These are phyloP conservation scores for Cutaneotrichosporon cutaneum DNA, from an alignment of 1,284 basidiomycete genomes.

Conservation along the genomic window DNA sequence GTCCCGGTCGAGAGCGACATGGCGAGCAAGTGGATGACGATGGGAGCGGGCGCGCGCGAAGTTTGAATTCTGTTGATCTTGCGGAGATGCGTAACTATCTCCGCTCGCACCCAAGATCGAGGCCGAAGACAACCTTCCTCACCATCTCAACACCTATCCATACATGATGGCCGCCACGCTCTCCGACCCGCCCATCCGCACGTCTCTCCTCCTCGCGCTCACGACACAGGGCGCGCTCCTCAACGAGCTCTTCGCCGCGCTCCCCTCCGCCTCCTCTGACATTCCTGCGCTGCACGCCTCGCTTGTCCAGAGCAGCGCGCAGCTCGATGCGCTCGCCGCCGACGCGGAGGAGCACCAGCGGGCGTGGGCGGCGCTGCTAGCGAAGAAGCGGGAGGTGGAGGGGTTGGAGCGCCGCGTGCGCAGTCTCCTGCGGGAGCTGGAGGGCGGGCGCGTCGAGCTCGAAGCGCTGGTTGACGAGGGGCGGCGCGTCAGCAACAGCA, in stretches of 20 bases:
- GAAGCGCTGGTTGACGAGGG: constrained; percentile 37
- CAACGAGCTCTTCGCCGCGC: constrained; percentile 36
- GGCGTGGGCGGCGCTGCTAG: constrained; percentile 28
- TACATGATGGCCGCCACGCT: constrained; percentile 10
- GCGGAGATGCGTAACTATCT: constrained; percentile 2
- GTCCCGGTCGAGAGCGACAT: constrained; percentile 47
- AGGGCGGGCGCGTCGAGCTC: constrained; percentile 34
- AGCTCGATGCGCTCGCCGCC: constrained; percentile 29
- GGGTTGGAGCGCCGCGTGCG: constrained; percentile 34
- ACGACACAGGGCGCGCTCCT: constrained; percentile 40
- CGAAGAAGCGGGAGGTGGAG: constrained; percentile 32
- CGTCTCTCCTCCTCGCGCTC: constrained; percentile 40
- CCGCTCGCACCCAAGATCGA: background rate
- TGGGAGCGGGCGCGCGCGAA: background rate
- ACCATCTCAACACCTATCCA: background rate
- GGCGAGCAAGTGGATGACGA: background rate
- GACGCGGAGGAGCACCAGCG: constrained; percentile 38
- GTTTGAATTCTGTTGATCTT: constrained; percentile 11
- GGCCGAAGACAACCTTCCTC: background rate
- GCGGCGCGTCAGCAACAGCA: constrained; percentile 24
- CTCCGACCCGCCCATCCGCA: constrained; percentile 28
- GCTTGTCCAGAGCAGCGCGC: constrained; percentile 25
- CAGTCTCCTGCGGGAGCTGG: constrained; percentile 29
- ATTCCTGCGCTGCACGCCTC: constrained; percentile 26
- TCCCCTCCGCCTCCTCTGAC: constrained; percentile 18